Base-by-base conservation (phyloP, 1,284 basidiomycete genomes). In the Ustilago loliicola region DNA sequence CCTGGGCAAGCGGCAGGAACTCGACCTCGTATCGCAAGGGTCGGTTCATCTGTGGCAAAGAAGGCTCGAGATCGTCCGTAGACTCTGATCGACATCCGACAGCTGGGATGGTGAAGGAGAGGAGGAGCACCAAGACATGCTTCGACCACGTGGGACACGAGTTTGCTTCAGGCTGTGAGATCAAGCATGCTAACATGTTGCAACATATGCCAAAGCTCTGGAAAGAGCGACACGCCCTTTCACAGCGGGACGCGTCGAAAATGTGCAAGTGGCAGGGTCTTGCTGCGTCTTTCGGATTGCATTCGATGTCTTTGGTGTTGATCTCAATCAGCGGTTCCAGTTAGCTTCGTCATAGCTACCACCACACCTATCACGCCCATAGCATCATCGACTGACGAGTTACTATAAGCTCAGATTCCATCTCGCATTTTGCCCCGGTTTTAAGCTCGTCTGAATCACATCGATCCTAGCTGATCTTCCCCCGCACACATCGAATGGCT, bases 241-340 rank as follows among this genome's bases (percentile, higher is more conserved):
- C 42, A 58, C 58, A 36, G 48, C 25, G 50, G 38, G 66, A 65
- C 68, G 68, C 68, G 68, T 70, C 58, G 53, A 32, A 57, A 52
- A 52, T 48, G 15, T 42, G 6, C n/a, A 2, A 40, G 48, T 13
- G 32, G 50, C 45, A 70, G 68, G 68, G 67, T 70, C 68, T 51
- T 38, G 48, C 38, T 34, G 27, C 27, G 55, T 42, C 9, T n/a
- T 34, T 34, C 32, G 11, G 32, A 34, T 34, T 23, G n/a, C 34
- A 8, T 15, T 38, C 34, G 53, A 38, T 40, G 8, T 30, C 27
- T 30, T 17, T 17, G 34, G 42, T 58, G 56, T 58, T 58, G 56
- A 36, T 59, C 45, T 47, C 52, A 15, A 34, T 13, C 30, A 29
- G 29, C 29, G 25, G n/a, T n/a, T 29, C 25, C 9, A 30, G 9